A percentile compares a stretch with the other conserved stretches of the same genome.
Evolutionary conservation across 116 monocot genomes (phyloP).

Genomic region (Cymodocea nodosa): DNA sequence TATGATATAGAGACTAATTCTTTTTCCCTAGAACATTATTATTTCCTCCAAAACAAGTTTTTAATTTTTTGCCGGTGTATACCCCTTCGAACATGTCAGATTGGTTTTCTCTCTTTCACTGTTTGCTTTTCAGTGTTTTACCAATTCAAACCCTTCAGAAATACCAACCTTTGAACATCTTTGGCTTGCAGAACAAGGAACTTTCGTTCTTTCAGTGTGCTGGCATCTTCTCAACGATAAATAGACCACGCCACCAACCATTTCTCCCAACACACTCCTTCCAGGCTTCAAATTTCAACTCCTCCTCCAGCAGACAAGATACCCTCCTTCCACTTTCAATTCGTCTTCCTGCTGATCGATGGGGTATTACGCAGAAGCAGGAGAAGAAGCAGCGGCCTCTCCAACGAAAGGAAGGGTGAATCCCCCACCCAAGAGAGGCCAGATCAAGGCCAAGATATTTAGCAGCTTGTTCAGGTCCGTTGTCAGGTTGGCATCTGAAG

Average conservation of each 20-base stretch:
- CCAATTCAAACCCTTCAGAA: not conserved
- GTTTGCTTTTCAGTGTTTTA: not conserved
- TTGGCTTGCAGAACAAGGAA: not conserved
- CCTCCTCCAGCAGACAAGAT: too few relatives aligned
- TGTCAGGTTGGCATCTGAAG: not conserved
- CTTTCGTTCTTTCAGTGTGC: too few relatives aligned
- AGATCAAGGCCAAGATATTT: conserved; percentile 13
- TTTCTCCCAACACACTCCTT: not conserved
- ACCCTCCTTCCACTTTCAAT: not conserved
- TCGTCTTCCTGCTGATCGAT: not conserved
- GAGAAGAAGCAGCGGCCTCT: not conserved
- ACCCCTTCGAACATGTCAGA: too few relatives aligned
- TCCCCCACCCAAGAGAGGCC: conserved; percentile 12
- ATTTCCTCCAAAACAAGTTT: too few relatives aligned
- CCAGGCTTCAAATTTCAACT: too few relatives aligned
- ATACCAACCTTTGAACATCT: not conserved
- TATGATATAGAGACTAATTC: too few relatives aligned
- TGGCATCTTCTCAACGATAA: too few relatives aligned
- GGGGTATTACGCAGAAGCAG: not conserved
- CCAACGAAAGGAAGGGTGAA: conserved; percentile 2
- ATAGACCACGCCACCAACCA: not conserved
- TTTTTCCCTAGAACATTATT: too few relatives aligned
- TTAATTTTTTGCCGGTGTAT: too few relatives aligned
- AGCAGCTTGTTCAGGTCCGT: not conserved
- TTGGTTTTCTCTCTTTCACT: not conserved